Base-by-base conservation (phyloP, 352 stramenopile species). In the Phytophthora cryptogea region DNA sequence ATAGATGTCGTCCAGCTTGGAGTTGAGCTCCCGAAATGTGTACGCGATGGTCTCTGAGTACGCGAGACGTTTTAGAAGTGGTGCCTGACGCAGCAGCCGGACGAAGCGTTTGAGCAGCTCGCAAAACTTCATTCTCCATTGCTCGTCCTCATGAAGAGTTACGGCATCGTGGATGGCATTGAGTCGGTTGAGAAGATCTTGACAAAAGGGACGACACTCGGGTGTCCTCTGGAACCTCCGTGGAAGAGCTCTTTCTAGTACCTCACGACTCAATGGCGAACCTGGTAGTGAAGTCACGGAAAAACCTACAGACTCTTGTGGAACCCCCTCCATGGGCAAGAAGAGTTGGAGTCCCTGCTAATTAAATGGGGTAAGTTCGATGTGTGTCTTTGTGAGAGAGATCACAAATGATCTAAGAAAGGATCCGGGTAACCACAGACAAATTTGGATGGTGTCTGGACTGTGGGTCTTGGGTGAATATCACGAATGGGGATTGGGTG, bases 21-120 rank as follows among this genome's bases (percentile, higher is more conserved):
- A 1, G 32, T 66, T 56, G 5, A 61, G 10, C 1, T 56, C 55
- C 14, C 8, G 16, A 16, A 63, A 26, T 5, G 17, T 36, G 16
- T 26, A 43, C 1, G 62, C 50, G 37, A 55, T 32, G 1, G 37
- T 40, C 26, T 66, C 55, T 4, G 36, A 47, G 11, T 26, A 53
- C 11, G 63, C 63, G 5, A 66, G 56, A 8, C 63, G 56, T 27
- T 54, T 17, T 11, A 70, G 28, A 13, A 62, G 20, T 5, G 46
- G 36, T 7, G 30, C 33, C 8, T 11, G 16, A 33, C 55, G 49
- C 30, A 70, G 40, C 36, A 66, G 11, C 31, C 47, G 56, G 2
- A 65, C 30, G 27, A 67, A 62, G 5, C 26, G 10, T 30, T 28
- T 40, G 17, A 54, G 13, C 13, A 53, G 11, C 4, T 54, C 28